These are phyloP conservation scores for Epithemia pelagica DNA, from an alignment of 108 stramenopile genomes.

Conservation along the genomic window DNA sequence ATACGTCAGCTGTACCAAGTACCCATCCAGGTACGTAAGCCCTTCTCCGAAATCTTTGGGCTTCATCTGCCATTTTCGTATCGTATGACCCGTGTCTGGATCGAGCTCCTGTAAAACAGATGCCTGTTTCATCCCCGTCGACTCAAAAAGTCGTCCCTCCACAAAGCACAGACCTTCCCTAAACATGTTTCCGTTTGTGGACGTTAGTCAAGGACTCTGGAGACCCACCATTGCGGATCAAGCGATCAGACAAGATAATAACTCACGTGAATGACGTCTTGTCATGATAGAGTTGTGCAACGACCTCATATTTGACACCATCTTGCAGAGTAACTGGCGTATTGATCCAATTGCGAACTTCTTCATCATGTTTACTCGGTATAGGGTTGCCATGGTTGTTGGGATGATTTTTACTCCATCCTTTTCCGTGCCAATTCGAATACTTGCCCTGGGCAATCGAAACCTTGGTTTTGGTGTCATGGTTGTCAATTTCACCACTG, in stretches of 20 bases:
- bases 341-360: slow-evolving; percentile 16
- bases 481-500: neutral
- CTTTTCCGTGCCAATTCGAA: neutral
- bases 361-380: neutral
- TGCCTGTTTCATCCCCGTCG: slow-evolving; percentile 55
- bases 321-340: slow-evolving; percentile 21
- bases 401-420: neutral
- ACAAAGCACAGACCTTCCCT: slow-evolving; percentile 79
- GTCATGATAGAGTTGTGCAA: slow-evolving; percentile 61
- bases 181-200: too few species aligned
- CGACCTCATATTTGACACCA: slow-evolving; percentile 39
- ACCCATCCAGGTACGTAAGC: slow-evolving; percentile 43
- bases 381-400: neutral
- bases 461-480: neutral
- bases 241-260: too few species aligned
- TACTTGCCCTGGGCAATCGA: neutral
- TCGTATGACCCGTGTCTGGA: slow-evolving; percentile 45
- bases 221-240: too few species aligned
- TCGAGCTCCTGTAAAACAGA: slow-evolving; percentile 63
- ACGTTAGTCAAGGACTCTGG: too few species aligned
- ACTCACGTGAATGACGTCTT: slow-evolving; percentile 57
- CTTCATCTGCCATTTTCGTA: slow-evolving; percentile 31
- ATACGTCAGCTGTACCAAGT: slow-evolving; percentile 71
- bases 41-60: slow-evolving; percentile 73
- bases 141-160: slow-evolving; percentile 61